A percentile compares a stretch with the other conserved stretches of the same genome.
phyloP scores from a whole-genome alignment of 257 asterid species.

The Gentiana macrophylla region DNA sequence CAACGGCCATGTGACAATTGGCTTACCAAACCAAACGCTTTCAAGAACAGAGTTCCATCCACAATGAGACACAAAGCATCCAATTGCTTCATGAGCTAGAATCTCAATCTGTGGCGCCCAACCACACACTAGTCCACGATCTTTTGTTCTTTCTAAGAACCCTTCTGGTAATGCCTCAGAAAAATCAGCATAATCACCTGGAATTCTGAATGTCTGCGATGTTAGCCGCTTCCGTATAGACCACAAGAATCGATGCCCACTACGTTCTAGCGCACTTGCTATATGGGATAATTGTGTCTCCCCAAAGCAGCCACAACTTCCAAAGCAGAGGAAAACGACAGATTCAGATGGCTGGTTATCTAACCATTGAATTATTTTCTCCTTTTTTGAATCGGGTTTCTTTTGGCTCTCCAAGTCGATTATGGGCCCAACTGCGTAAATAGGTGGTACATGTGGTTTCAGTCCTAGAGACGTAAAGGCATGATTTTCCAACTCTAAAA shows the following conservation, averaged over 20 bases:
- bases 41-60: slow-evolving; percentile 1
- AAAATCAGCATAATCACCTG: background rate
- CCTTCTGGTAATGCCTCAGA: background rate
- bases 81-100: background rate
- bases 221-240: background rate
- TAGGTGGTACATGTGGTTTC: background rate
- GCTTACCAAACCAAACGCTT: background rate
- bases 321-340: slow-evolving; percentile 9
- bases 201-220: no score
- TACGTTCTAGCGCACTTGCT: slow-evolving; percentile 6
- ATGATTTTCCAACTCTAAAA: slow-evolving; percentile 14
- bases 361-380: slow-evolving; percentile 17
- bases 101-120: background rate
- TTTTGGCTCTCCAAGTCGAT: background rate
- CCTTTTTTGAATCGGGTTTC: background rate
- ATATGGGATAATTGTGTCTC: background rate
- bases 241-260: slow-evolving; percentile 6
- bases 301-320: slow-evolving; percentile 3
- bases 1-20: background rate
- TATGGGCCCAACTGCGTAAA: slow-evolving; percentile 16
- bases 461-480: slow-evolving; percentile 8
- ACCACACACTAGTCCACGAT: background rate
- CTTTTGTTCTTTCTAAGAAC: background rate
- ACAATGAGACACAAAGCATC: background rate
- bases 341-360: slow-evolving; percentile 8